Base-by-base conservation (phyloP, 192 early-diverging fungal species). In the Backusella tarrabulga region DNA sequence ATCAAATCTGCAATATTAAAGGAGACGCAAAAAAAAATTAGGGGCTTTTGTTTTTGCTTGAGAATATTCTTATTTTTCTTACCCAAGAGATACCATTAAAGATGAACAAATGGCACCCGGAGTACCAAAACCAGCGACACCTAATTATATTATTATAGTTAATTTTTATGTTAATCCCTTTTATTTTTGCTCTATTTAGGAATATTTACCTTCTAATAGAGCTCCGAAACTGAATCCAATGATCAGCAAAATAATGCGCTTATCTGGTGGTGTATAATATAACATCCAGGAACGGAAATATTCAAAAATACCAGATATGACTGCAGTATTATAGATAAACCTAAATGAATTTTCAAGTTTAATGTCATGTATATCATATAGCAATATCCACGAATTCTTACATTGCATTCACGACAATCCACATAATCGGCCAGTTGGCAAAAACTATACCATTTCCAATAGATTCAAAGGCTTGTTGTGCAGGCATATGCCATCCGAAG, bases 381-480 rank as follows among this genome's bases (percentile, higher is more conserved):
- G 6, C 19, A 17, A 36, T 32, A 15, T 8, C n/a, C 1, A 19
- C 19, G 44, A 23, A 23, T 29, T n/a, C 32, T 76, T 76, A 76
- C 76, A 83, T 77, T 6, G 82, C 82, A 46, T 83, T 83, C 21
- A 80, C 73, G 0, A 83, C 82, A 52, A 83, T 83, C 82, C 82
- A 83, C 82, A 83, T 83, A 60, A 83, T 83, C 3, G 82, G 82
- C 82, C 82, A 83, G 34, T 80, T 75, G 1, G 78, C 82, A 76
- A 71, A 82, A 5, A 79, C 78, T 0, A 83, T 77, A 34, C 82
- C 82, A 12, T 74, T 75, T 63, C 66, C 78, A 56, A 83, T 68
- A 9, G 72, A 71, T 72, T 80, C 71, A 68, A 83, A 83, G 6
- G 41, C 36, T 26, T 77, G 68, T 32, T 80, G 72, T 34, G 82